Evolutionary conservation across 371 early-diverging fungal genomes (phyloP), one percentile per base, ranked within the genome.

Genomic region (Sporodiniella umbellata): DNA sequence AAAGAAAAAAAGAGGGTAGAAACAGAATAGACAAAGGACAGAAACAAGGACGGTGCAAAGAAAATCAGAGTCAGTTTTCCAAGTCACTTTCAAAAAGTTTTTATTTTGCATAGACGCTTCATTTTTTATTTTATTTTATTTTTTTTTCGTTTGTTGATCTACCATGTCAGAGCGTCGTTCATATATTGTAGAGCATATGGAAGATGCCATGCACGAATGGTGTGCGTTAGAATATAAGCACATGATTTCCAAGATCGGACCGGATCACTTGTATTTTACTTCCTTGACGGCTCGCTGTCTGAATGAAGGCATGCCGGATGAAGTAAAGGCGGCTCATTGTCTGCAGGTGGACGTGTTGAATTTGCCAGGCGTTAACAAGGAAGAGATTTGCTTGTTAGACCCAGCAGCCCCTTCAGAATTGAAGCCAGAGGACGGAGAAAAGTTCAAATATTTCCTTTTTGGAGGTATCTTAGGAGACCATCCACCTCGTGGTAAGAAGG

Each of bases 111-210:
- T 35, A n/a, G n/a, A n/a, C n/a, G n/a, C n/a, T n/a, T n/a, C n/a
- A n/a, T n/a, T n/a, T n/a, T n/a, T n/a, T n/a, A n/a, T n/a, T n/a
- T n/a, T n/a, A n/a, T 35, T 35, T 35, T 8, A 14, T 43, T 43
- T 43, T 43, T 43, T 43, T 43, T 42, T 25, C 25, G 22, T 25
- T 7, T 45, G 8, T 15, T 19, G 12, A 30, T n/a, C 14, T 28
- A 28, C 3, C 18, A 45, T 45, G 45, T 28, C 45, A 11, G 40
- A 24, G 14, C 53, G 56, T 30, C 48, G 59, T 14, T 46, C 58
- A 14, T 89, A 79, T 64, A 84, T 88, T 60, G 78, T 88, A 33
- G 90, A 90, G 62, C 88, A 88, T 61, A 80, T 90, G 81, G 88
- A 90, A 65, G 85, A 84, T 42, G 68, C 78, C 59, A 80, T 87